Conservation (phyloP, 495 filamentous ascomycete genomes). For the Barbatosphaeria neglecta region DNA sequence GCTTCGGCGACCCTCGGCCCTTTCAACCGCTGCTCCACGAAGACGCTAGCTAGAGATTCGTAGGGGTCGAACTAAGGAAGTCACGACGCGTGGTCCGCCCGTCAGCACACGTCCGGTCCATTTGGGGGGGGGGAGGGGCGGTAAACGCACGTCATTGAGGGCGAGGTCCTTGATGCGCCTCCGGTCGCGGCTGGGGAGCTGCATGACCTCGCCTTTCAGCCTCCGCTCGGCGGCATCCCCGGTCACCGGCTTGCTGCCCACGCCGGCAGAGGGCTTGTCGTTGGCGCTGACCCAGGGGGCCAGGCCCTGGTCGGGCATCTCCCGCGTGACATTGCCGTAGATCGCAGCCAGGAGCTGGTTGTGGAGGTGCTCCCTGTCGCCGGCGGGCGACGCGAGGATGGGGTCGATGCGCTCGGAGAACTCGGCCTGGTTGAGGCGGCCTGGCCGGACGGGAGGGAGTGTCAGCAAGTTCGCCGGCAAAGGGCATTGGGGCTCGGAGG, state of each 20-base stretch:
- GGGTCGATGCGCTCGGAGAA: conserved; percentile 63
- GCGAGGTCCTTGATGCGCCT: conserved; percentile 71
- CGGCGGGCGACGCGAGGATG: conserved; percentile 54
- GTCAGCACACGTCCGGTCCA: background rate
- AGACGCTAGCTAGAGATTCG: conserved; percentile 49
- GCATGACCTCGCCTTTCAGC: conserved; percentile 90
- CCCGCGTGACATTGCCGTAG: conserved; percentile 73
- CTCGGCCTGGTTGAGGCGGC: conserved; percentile 76
- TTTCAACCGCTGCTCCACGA: conserved; percentile 59
- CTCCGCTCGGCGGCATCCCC: conserved; percentile 86
- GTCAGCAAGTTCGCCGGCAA: background rate
- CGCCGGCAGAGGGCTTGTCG: conserved; percentile 73
- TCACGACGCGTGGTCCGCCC: too few relatives aligned
- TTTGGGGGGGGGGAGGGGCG: too few relatives aligned
- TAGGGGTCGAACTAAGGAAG: conserved; percentile 52
- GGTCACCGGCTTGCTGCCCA: conserved; percentile 64
- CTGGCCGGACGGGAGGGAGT: conserved; percentile 37
- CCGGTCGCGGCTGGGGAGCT: conserved; percentile 72
- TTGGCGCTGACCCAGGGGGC: conserved; percentile 93
- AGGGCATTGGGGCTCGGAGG: conserved; percentile 2
- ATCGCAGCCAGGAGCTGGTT: conserved; percentile 83
- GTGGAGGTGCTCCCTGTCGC: conserved; percentile 69
- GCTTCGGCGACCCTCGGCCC: conserved; percentile 57
- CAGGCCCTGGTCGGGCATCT: conserved; percentile 82
- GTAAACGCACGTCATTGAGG: conserved; percentile 37